phyloP scores from a whole-genome alignment of 2,329 filamentous ascomycete species.

The Thyridium curvatum region DNA sequence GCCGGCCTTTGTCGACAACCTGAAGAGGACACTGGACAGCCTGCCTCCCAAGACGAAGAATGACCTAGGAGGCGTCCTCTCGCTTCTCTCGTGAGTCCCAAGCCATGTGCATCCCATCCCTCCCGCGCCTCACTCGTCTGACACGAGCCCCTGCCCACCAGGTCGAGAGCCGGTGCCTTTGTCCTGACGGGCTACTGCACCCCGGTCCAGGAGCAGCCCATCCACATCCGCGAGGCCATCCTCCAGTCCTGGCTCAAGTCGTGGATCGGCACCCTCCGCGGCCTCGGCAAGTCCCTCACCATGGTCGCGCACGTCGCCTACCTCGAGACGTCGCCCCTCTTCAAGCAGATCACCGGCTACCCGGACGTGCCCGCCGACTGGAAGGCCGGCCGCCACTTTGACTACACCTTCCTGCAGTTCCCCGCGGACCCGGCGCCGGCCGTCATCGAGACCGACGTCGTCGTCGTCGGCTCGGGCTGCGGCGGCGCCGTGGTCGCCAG shows the following conservation, averaged over 20 bases:
- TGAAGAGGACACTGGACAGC: constrained; percentile 34
- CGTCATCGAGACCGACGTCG: constrained; percentile 69
- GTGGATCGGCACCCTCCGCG: constrained; percentile 46
- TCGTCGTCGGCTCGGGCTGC: constrained; percentile 82
- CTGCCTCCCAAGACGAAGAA: constrained; percentile 23
- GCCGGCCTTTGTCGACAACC: constrained; percentile 43
- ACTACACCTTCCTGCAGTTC: constrained; percentile 59
- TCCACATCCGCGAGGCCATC: constrained; percentile 54
- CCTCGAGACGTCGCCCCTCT: constrained; percentile 47
- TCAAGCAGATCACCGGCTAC: constrained; percentile 51
- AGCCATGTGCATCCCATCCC: too few species aligned
- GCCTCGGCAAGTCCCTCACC: constrained; percentile 49
- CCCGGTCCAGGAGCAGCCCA: constrained; percentile 55
- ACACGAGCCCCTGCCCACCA: constrained; percentile 21
- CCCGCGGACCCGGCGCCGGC: constrained; percentile 38
- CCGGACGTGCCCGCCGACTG: constrained; percentile 46
- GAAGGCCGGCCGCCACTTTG: constrained; percentile 42
- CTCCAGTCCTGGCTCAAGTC: constrained; percentile 57
- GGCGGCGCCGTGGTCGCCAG: constrained; percentile 79
- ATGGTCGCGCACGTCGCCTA: constrained; percentile 48
- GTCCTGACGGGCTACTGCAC: constrained; percentile 62
- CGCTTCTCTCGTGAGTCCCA: constrained; percentile 38
- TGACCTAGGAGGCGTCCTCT: constrained; percentile 31
- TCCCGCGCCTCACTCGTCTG: too few species aligned
- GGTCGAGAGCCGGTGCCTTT: constrained; percentile 56